Base-by-base conservation (phyloP, 176 grass and related monocot species). In the Puya raimondii region DNA sequence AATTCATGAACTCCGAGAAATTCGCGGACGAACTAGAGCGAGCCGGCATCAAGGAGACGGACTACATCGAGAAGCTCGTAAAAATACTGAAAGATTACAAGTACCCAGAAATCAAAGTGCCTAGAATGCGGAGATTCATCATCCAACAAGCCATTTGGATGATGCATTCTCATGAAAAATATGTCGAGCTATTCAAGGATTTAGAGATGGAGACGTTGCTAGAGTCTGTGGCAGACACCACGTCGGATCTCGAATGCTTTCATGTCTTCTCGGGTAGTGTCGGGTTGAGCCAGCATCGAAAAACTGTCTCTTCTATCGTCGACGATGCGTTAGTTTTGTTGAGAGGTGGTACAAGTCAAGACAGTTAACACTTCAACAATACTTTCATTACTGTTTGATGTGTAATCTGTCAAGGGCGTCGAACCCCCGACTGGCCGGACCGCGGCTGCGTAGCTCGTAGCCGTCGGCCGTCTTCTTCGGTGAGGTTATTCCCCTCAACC, bases 111-210 rank as follows among this genome's bases (percentile, higher is more conserved):
- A 3, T 67, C 10, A 71, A 68, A 54, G 74, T 77, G 11, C 80
- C 80, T 8, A 72, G 80, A 51, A 83, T 83, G 21, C 68, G 80
- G 21, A 70, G 80, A 64, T 83, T 77, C 18, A 49, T 83, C 48
- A 66, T 83, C 18, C 53, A 72, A 58, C 80, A 83, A 72, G 57
- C 65, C 15, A 83, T 66, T 66, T 83, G 80, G 80, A 83, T 83
- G 80, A 83, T 83, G 80, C 27, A 77, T 42, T 56, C 69, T 58
- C 56, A 72, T 20, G 50, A 17, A 26, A 53, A 61, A 16, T 77
- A 51, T 72, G 8, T 78, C 12, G n/a, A 77, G 23, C 15, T 72
- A 6, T 83, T 83, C 67, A 68, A 77, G 9, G 27, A 57, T 10
- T 63, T 83, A 11, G 74, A 48, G n/a, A 72, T 83, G 74, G 27